These are phyloP conservation scores for Salix viminalis DNA, from an alignment of 345 rosid species.

Conservation along the genomic window DNA sequence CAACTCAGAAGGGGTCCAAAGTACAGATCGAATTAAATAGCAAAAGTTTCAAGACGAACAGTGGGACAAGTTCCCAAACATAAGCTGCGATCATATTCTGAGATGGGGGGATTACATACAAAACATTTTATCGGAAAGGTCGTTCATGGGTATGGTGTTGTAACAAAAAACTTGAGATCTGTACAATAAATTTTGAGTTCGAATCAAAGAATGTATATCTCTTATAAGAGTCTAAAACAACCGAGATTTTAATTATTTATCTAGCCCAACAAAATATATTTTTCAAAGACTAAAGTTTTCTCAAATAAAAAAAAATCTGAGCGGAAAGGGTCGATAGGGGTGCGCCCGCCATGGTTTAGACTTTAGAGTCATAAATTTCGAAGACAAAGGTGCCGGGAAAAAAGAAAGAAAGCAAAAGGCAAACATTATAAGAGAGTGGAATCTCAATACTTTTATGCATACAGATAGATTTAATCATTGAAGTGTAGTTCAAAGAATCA, in stretches of 20 bases:
- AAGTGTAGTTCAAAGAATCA: conserved; percentile 35
- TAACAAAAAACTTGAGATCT: rapidly evolving
- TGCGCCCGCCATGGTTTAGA: not conserved
- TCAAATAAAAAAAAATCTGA: too few species aligned
- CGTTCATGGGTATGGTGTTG: too few species aligned
- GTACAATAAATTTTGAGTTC: rapidly evolving
- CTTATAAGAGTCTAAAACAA: rapidly evolving
- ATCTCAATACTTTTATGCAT: conserved; percentile 10
- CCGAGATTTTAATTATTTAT: rapidly evolving
- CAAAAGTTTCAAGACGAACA: not conserved
- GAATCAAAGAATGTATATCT: rapidly evolving
- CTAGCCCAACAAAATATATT: rapidly evolving
- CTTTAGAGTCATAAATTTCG: conserved; percentile 14
- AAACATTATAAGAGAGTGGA: conserved; percentile 12
- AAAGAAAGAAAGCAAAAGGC: conserved; percentile 14
- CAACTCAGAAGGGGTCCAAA: not conserved
- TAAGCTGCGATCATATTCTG: not conserved
- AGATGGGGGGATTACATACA: conserved; percentile 6
- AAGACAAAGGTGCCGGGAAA: conserved; percentile 1
- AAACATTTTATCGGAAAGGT: not conserved
- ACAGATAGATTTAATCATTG: conserved; percentile 23
- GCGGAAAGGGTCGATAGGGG: not conserved
- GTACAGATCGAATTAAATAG: not conserved
- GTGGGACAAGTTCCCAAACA: not conserved
- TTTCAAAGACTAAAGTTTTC: rapidly evolving